Evolutionary conservation across 2,329 filamentous ascomycete species (phyloP), one percentile per base, ranked within the genome.

Genomic region (Pyrenochaeta sp.): DNA sequence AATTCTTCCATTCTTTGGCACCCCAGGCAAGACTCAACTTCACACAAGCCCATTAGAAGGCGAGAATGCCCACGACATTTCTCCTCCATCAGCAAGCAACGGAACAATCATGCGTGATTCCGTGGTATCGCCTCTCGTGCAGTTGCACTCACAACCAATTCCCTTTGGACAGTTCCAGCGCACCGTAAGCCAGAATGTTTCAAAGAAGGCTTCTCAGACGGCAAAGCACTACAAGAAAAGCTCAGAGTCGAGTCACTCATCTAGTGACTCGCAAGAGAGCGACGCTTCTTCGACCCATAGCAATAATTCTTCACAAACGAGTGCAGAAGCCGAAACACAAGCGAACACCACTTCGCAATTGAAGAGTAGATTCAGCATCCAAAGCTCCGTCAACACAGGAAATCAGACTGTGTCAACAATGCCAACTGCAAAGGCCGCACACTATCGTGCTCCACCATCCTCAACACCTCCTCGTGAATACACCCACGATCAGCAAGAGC

Each of bases 251-350:
- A 60, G 63, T n/a, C 59, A 45, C 7, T 73, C 71, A 2, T 73
- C 69, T 20, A 67, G 67, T 40, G 67, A 69, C 9, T 70, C 66
- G 1, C 55, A 53, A 20, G 65, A 63, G 15, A 68, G 69, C 41
- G 69, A 73, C 40, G 58, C 65, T 13, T 69, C 65, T 7, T 75
- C 74, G 6, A 49, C 58, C 20, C 68, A 72, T 50, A 77, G 73
- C 53, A 57, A 51, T 30, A 56, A 55, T 11, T 72, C 71, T n/a
- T 74, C 72, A 7, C 54, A 65, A 49, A 72, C 72, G 7, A 74
- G 72, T 43, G 44, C 67, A 7, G 72, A 74, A 58, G 44, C 58
- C 46, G 54, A 71, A 44, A 58, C 19, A 36, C 48, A 31, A 39
- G 53, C 21, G 43, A 52, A 21, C 47, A 20, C n/a, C 54, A 51